Evolutionary conservation across 2,329 filamentous ascomycete species (phyloP).

Genomic region (Saccharata proteae): DNA sequence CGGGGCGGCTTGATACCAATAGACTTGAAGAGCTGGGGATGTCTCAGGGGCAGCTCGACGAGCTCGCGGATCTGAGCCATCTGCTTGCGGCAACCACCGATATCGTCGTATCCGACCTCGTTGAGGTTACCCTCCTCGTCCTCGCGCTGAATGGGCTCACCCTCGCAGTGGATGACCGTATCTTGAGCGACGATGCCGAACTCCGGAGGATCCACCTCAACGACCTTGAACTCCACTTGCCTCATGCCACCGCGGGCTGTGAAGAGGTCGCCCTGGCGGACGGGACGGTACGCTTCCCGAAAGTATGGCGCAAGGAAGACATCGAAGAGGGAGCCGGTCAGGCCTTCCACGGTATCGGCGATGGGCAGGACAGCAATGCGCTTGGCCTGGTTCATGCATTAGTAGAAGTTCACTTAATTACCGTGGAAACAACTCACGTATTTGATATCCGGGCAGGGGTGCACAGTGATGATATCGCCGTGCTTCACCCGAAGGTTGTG

Average conservation of each 20-base stretch:
- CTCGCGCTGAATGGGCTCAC: conserved; percentile 91
- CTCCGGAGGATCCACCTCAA: conserved; percentile 95
- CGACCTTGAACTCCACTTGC: conserved; percentile 98
- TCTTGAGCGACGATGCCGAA: conserved; percentile 98
- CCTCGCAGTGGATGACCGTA: conserved; percentile 97
- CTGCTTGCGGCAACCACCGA: conserved; percentile 98
- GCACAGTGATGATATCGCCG: conserved; percentile 92
- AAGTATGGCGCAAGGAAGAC: conserved; percentile 99
- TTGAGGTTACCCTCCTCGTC: conserved; percentile 99
- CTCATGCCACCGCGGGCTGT: conserved; percentile 96
- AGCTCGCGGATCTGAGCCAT: conserved; percentile 99
- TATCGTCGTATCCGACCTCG: conserved; percentile 97
- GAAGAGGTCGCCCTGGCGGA: conserved; percentile 95
- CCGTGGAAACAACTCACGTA: conserved; percentile 56
- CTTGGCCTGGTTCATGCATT: conserved; percentile 58
- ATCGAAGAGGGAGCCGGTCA: conserved; percentile 95
- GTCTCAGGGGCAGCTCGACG: conserved; percentile 90
- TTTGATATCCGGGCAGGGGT: conserved; percentile 99
- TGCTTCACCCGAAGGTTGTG: conserved; percentile 99
- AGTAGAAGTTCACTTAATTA: conserved; percentile 9
- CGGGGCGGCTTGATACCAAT: conserved; percentile 99
- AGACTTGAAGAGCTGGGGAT: conserved; percentile 98
- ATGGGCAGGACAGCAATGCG: conserved; percentile 97
- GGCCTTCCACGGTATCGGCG: conserved; percentile 92
- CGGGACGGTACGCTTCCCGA: conserved; percentile 94